phyloP scores from a whole-genome alignment of 2,329 filamentous ascomycete species.

The Microsporum ferrugineum region DNA sequence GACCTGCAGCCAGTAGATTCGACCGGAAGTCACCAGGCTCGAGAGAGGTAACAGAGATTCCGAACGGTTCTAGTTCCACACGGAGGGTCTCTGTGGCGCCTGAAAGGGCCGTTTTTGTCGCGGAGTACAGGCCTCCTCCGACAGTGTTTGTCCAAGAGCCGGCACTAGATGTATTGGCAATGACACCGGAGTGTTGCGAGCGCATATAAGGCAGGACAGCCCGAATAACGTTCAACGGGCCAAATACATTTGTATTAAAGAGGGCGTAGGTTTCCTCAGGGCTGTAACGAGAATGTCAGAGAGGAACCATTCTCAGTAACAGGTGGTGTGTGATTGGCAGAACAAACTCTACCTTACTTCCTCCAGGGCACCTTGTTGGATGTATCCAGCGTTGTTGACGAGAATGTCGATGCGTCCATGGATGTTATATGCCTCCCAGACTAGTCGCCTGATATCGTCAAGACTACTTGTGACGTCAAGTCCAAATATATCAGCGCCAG shows the following conservation, averaged over 20 bases:
- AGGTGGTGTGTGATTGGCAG: background rate
- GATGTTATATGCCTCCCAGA: conserved; percentile 14
- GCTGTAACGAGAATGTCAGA: conserved; percentile 7
- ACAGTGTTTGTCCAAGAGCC: conserved; percentile 20
- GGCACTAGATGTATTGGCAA: conserved; percentile 30
- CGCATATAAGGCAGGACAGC: conserved; percentile 30
- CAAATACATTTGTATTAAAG: conserved; percentile 32
- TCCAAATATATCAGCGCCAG: conserved; percentile 18
- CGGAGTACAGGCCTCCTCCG: conserved; percentile 25
- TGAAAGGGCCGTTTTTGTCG: conserved; percentile 27
- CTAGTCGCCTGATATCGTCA: conserved; percentile 14
- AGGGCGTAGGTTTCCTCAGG: conserved; percentile 18
- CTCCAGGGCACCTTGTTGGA: conserved; percentile 21
- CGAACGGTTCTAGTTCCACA: conserved; percentile 13
- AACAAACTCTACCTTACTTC: conserved; percentile 17
- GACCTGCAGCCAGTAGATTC: conserved; percentile 11
- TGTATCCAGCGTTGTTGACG: conserved; percentile 27
- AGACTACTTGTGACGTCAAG: conserved; percentile 20
- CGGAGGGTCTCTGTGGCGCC: conserved; percentile 16
- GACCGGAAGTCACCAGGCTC: conserved; percentile 17
- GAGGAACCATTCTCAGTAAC: background rate
- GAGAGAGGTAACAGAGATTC: conserved; percentile 13
- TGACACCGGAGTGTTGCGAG: conserved; percentile 21
- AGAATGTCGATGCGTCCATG: conserved; percentile 25
- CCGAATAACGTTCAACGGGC: conserved; percentile 27